Evolutionary conservation across 805 yeast genomes (phyloP), one percentile per base, ranked within the genome.

Genomic region (Groenewaldozyma salmanticensis): DNA sequence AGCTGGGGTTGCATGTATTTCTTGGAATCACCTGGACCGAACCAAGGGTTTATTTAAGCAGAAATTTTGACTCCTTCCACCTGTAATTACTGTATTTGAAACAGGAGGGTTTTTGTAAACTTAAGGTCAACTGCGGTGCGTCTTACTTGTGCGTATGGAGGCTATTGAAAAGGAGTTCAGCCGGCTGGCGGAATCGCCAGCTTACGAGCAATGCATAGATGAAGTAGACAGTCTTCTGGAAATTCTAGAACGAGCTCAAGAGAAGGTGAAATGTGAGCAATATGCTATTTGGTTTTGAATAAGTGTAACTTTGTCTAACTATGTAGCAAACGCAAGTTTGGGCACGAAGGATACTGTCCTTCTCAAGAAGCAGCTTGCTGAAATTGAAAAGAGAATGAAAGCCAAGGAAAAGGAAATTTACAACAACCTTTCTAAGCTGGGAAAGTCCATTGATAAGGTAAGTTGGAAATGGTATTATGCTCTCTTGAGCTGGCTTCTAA

Each of bases 361-460:
- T 37, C 35, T 52, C 37, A 34, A 47, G 36, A 29, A 36, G 15
- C 39, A 44, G 27, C 39, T 48, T 13, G 34, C 33, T 21, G 24
- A 38, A 18, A 42, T 45, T 22, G 42, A 42, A 9, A 38, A 49
- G 21, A 45, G 52, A 51, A 52, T 51, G 21, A 39, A 42, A 4
- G 42, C 38, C n/a, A 31, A 44, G 5, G 59, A 60, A 42, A 58
- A 59, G 38, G 52, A 49, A 20, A 42, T 56, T 2, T 54, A 59
- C 37, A 39, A 49, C 11, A 40, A 53, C 15, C 38, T 58, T 9
- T 44, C 54, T 22, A 56, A 59, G 42, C 60, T 50, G 41, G 60
- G 59, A 18, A 54, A 54, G 38, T 50, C 58, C 2, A 36, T 63
- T 35, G 68, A 63, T 35, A 52, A 60, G 38, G 35, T n/a, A n/a